phyloP scores from a whole-genome alignment of 345 rosid genomes.

The Eucalyptus caleyi region DNA sequence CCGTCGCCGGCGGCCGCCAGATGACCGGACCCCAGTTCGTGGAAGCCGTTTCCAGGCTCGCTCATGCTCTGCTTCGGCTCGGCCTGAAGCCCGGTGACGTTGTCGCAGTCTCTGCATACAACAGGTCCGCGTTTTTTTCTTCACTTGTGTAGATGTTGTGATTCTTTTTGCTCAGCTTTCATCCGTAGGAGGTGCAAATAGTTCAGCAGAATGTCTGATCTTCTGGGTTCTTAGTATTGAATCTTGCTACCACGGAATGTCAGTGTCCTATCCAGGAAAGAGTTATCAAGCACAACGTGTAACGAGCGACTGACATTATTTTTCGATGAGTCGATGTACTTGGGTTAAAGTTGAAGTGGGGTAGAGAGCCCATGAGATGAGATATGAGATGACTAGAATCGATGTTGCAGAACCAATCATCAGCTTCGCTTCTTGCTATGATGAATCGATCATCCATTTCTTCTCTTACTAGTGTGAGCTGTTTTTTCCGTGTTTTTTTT shows the following conservation, averaged over 20 bases:
- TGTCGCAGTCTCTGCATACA: constrained; percentile 59
- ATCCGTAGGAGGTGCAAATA: not conserved
- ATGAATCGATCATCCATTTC: not conserved
- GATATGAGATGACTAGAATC: not conserved
- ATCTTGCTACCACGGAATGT: not conserved
- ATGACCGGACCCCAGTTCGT: constrained; percentile 54
- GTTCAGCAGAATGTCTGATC: not conserved
- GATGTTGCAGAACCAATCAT: not conserved
- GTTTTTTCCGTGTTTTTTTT: not conserved
- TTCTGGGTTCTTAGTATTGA: not conserved
- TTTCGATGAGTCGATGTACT: not conserved
- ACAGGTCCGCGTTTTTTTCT: constrained; percentile 28
- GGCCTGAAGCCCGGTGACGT: constrained; percentile 49
- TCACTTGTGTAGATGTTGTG: not conserved
- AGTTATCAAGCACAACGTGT: not conserved
- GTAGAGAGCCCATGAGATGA: not conserved
- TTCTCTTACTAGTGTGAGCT: not conserved
- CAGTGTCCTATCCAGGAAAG: not conserved
- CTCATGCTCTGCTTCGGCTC: constrained; percentile 27
- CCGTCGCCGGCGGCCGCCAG: constrained; percentile 23
- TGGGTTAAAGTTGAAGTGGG: not conserved
- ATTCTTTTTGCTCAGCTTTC: not conserved
- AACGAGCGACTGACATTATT: not conserved
- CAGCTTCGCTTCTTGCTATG: not conserved
- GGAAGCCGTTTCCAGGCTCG: constrained; percentile 28